Evolutionary conservation across 495 filamentous ascomycete species (phyloP).

Genomic region (Xylaria intraflava): DNA sequence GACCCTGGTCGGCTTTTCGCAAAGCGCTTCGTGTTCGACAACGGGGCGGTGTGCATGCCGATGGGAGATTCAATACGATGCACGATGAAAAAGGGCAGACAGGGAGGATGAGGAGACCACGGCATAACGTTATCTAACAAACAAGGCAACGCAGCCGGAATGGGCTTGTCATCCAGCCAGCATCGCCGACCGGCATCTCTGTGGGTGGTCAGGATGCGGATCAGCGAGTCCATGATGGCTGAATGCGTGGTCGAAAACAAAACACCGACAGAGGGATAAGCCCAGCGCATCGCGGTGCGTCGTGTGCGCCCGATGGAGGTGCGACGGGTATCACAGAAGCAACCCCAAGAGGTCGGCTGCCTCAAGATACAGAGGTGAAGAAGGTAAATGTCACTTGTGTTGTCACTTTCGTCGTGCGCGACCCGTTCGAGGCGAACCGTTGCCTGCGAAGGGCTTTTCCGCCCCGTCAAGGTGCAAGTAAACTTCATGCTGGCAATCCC

Average conservation of each 20-base stretch:
- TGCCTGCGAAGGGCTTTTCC: not conserved
- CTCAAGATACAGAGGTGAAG: not conserved
- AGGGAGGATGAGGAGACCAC: no score
- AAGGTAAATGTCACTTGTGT: not conserved
- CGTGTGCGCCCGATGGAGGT: not conserved
- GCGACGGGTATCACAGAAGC: not conserved
- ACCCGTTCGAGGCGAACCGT: not conserved
- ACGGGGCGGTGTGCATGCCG: no score
- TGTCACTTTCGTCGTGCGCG: not conserved
- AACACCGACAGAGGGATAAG: conserved; percentile 1
- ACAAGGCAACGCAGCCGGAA: no score
- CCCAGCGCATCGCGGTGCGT: not conserved
- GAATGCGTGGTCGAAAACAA: not conserved
- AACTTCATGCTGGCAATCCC: not conserved
- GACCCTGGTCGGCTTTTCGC: no score
- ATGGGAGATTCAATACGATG: no score
- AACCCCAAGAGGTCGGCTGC: not conserved
- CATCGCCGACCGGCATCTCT: not conserved
- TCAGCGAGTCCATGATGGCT: not conserved
- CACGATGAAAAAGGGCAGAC: no score
- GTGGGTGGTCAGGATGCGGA: not conserved
- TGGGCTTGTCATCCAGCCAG: not conserved
- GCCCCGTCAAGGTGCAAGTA: not conserved
- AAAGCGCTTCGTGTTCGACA: no score
- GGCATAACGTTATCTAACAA: no score